These are phyloP conservation scores for Chlorencoelia australis DNA, from an alignment of 2,329 filamentous ascomycete genomes.

Conservation along the genomic window DNA sequence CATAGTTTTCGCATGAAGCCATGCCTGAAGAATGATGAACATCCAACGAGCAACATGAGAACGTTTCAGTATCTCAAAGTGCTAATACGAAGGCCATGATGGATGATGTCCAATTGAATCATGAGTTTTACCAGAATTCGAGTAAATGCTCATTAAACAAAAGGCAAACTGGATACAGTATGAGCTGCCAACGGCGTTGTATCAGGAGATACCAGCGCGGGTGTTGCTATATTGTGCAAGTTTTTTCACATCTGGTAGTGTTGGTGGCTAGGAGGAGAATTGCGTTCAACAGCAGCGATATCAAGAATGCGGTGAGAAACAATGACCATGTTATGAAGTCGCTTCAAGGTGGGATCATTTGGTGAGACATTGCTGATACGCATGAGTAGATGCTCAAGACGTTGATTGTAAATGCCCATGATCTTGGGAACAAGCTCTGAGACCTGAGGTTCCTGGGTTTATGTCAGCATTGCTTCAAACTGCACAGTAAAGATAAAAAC, in stretches of 20 bases:
- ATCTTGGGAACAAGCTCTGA: conserved; percentile 47
- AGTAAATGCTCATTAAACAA: conserved; percentile 17
- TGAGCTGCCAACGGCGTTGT: neutral
- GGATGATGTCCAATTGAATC: conserved; percentile 12
- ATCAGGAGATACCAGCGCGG: neutral
- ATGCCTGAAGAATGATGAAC: conserved; percentile 5
- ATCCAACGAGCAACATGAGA: conserved; percentile 16
- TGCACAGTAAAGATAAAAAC: conserved; percentile 4
- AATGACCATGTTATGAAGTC: conserved; percentile 35
- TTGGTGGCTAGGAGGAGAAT: conserved; percentile 1
- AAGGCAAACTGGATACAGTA: conserved; percentile 1
- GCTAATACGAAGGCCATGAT: conserved; percentile 6
- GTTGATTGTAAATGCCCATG: conserved; percentile 42
- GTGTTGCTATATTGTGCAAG: neutral
- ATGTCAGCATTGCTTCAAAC: conserved; percentile 19
- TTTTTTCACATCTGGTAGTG: conserved; percentile 1
- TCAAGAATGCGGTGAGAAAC: conserved; percentile 25
- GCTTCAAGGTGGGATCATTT: conserved; percentile 38
- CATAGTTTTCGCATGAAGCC: neutral
- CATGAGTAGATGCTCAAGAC: conserved; percentile 43
- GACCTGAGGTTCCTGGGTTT: conserved; percentile 40
- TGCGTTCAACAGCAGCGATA: conserved; percentile 10
- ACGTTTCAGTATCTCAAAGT: conserved; percentile 25
- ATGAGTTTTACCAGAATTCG: conserved; percentile 14
- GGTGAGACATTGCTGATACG: conserved; percentile 39